A percentile compares a stretch with the other conserved stretches of the same genome.
phyloP scores from a whole-genome alignment of 495 filamentous ascomycete genomes.

The Aspergillus ostianus region DNA sequence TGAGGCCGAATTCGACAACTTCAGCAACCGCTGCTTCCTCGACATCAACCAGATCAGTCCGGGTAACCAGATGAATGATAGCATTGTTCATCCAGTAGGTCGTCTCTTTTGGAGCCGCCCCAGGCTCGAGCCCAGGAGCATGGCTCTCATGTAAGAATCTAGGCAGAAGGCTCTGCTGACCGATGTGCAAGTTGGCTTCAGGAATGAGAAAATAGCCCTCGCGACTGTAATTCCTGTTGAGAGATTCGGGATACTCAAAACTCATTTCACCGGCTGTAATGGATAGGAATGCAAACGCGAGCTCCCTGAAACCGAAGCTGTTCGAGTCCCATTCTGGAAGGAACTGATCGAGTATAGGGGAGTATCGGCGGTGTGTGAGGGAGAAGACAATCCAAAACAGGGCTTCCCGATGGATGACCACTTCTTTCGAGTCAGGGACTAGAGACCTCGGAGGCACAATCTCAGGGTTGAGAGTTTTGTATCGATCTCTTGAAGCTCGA shows the following conservation, averaged over 20 bases:
- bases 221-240: slow-evolving; percentile 9
- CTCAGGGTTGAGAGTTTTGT: not conserved
- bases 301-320: slow-evolving; percentile 18
- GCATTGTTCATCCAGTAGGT: slow-evolving; percentile 19
- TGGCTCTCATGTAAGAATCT: slow-evolving; percentile 17
- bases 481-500: not conserved
- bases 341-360: slow-evolving; percentile 9
- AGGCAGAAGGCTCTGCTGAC: slow-evolving; percentile 14
- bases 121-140: slow-evolving; percentile 13
- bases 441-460: slow-evolving; percentile 1
- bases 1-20: slow-evolving; percentile 16
- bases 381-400: slow-evolving; percentile 4
- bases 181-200: not conserved
- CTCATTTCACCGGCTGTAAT: slow-evolving; percentile 19
- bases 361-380: not conserved
- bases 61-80: slow-evolving; percentile 15
- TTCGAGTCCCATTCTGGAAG: slow-evolving; percentile 11
- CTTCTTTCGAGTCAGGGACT: not conserved
- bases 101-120: slow-evolving; percentile 18
- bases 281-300: slow-evolving; percentile 21
- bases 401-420: not conserved
- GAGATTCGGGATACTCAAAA: slow-evolving; percentile 1
- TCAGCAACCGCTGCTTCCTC: slow-evolving; percentile 19
- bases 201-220: slow-evolving; percentile 20
- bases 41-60: slow-evolving; percentile 18